phyloP scores from a whole-genome alignment of 1,284 basidiomycete genomes.

The Ceratobasidium sp. region DNA sequence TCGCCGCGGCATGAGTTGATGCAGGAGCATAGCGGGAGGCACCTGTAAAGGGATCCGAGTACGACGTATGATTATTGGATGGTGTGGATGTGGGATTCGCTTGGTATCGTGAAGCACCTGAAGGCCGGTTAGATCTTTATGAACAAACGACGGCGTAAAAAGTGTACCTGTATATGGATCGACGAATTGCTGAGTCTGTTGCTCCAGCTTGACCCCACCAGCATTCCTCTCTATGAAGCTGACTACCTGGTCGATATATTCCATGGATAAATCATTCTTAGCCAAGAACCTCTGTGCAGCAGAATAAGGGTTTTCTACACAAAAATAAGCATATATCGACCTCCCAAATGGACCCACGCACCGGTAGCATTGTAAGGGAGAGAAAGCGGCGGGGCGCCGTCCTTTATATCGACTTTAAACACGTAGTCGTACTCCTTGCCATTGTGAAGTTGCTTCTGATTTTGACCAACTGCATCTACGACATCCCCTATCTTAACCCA shows the following conservation, averaged over 20 bases:
- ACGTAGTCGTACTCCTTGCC: slow-evolving; percentile 99
- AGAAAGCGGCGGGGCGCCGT: slow-evolving; percentile 90
- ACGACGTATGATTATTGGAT: slow-evolving; percentile 47
- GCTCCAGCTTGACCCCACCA: slow-evolving; percentile 53
- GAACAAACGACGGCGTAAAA: background rate
- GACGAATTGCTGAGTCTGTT: slow-evolving; percentile 66
- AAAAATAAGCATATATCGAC: background rate
- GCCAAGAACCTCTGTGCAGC: slow-evolving; percentile 91
- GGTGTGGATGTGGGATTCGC: slow-evolving; percentile 50
- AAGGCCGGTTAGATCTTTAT: slow-evolving; percentile 25
- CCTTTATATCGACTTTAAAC: slow-evolving; percentile 95
- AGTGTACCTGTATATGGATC: slow-evolving; percentile 87
- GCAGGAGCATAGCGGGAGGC: slow-evolving; percentile 47
- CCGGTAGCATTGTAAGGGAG: slow-evolving; percentile 90
- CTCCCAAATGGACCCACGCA: slow-evolving; percentile 51
- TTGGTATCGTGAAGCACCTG: slow-evolving; percentile 68
- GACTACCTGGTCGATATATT: slow-evolving; percentile 89
- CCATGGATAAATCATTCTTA: slow-evolving; percentile 79
- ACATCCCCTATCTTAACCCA: slow-evolving; percentile 98
- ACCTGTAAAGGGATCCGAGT: slow-evolving; percentile 54
- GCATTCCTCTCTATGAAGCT: slow-evolving; percentile 94
- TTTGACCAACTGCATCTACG: slow-evolving; percentile 88
- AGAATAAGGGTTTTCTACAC: slow-evolving; percentile 84
- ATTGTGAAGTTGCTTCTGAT: slow-evolving; percentile 83
- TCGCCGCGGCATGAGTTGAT: slow-evolving; percentile 47